Base-by-base conservation (phyloP, 2,329 filamentous ascomycete genomes). In the Colletotrichum scovillei region DNA sequence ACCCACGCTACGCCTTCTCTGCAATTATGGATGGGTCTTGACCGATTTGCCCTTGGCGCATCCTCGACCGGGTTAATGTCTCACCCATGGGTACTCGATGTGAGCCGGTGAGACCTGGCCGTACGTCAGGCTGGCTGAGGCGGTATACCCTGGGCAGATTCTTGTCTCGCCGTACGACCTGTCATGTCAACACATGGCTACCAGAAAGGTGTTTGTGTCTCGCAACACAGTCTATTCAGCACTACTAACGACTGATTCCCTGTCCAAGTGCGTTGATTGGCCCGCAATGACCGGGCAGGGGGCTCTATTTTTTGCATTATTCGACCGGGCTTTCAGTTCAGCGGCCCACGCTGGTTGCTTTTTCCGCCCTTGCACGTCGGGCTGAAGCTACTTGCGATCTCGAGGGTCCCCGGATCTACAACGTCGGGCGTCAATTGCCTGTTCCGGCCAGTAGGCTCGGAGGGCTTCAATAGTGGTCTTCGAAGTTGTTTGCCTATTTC, bases 1-100 rank as follows among this genome's bases (percentile, higher is more conserved):
- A 91, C 74, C 88, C 88, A 32, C 85, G 89, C 72, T 90, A 88
- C 75, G 86, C 84, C 22, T 75, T 75, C 67, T 74, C 74, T 49
- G 66, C 74, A 22, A 75, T 75, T 24, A 75, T 75, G 74, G 72
- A 67, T 32, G 71, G 71, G 35, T 73, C 66, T 49, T 75, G 74
- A 75, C 66, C 59, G 64, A 58, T 42, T 52, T 38, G 42, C 38
- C 35, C 59, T 64, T 53, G 53, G 42, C 66, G 59, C 67, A 56
- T 70, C 42, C 56, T 14, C 30, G 32, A 49, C 49, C 22, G 55
- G 59, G 14, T 63, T 24, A 1, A 24, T 73, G 70, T 70, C 70
- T 73, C 69, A 69, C 58, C 32, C 42, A n/a, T 19, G 53, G 42
- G 65, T 35, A 38, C 59, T 53, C 65, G 42, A 52, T 59, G 53